Evolutionary conservation across 768 basidiomycete species (phyloP).

Genomic region (Xanthoconium stramineum): DNA sequence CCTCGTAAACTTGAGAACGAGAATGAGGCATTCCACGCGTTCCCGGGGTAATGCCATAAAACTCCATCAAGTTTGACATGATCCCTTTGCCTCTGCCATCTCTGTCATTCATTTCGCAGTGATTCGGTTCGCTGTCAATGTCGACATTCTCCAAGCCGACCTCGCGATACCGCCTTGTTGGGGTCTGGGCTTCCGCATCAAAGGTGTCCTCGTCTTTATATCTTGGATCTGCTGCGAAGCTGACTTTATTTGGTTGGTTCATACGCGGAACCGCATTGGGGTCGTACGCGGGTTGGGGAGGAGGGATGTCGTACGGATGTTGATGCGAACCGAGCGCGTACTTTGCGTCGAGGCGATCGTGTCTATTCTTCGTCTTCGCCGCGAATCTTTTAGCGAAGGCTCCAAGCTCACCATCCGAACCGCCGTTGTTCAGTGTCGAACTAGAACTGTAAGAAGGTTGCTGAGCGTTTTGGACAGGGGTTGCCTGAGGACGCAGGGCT

Average conservation of each 20-base stretch:
- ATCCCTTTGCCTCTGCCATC: conserved; percentile 28
- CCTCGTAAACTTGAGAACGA: conserved; percentile 21
- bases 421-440: conserved; percentile 33
- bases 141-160: conserved; percentile 19
- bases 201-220: conserved; percentile 16
- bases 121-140: conserved; percentile 9
- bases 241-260: conserved; percentile 33
- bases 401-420: conserved; percentile 19
- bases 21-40: conserved; percentile 24
- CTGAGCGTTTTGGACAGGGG: conserved; percentile 17
- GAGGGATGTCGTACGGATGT: conserved; percentile 59
- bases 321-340: conserved; percentile 54
- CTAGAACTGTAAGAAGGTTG: conserved; percentile 38
- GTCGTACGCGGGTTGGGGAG: conserved; percentile 45
- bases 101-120: conserved; percentile 19
- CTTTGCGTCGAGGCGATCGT: conserved; percentile 33
- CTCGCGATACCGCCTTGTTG: conserved; percentile 2
- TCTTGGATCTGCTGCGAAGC: conserved; percentile 34
- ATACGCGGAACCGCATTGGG: conserved; percentile 7
- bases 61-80: conserved; percentile 29
- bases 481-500: conserved; percentile 10
- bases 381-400: conserved; percentile 14
- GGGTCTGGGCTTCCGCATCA: conserved; percentile 25
- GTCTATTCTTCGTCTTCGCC: conserved; percentile 9
- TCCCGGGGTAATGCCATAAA: conserved; percentile 27